Evolutionary conservation across 2,329 filamentous ascomycete species (phyloP).

Genomic region (Capronia coronata): DNA sequence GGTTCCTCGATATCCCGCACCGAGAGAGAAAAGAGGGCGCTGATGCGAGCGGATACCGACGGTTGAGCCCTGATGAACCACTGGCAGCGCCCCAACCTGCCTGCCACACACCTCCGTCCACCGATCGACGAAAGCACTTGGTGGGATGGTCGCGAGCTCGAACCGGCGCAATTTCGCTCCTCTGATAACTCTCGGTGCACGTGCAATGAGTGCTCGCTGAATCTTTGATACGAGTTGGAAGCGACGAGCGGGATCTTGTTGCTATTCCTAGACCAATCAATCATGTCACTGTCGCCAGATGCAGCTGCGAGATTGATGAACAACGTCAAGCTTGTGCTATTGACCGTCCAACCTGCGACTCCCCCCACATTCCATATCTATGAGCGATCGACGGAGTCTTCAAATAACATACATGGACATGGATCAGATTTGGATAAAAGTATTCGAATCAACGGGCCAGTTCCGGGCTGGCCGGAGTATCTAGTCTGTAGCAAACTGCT

Average conservation of each 20-base stretch:
- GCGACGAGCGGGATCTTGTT: constrained; percentile 5
- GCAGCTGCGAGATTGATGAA: constrained; percentile 9
- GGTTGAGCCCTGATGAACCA: neutral
- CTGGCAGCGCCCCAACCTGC: neutral
- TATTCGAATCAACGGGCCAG: neutral
- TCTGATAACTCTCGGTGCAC: constrained; percentile 11
- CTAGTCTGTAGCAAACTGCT: neutral
- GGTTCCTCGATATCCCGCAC: neutral
- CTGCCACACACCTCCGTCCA: neutral
- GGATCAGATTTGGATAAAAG: neutral
- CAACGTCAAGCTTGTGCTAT: constrained; percentile 2
- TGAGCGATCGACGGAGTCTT: neutral
- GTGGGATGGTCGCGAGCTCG: constrained; percentile 6
- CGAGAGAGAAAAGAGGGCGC: neutral
- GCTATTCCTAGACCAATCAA: constrained; percentile 10
- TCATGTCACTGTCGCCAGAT: neutral
- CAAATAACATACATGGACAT: neutral
- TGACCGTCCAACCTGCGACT: constrained; percentile 7
- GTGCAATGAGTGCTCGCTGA: constrained; percentile 2
- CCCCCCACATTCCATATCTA: constrained; percentile 12
- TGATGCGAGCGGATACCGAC: neutral
- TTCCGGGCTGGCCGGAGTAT: neutral
- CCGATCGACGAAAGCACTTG: neutral
- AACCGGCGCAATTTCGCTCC: constrained; percentile 17
- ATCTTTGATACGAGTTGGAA: constrained; percentile 2